Percentiles rank a stretch among this genome's conserved stretches.
These are phyloP conservation scores for Rhynchosporium agropyri DNA, from an alignment of 2,329 filamentous ascomycete species.

Conservation along the genomic window DNA sequence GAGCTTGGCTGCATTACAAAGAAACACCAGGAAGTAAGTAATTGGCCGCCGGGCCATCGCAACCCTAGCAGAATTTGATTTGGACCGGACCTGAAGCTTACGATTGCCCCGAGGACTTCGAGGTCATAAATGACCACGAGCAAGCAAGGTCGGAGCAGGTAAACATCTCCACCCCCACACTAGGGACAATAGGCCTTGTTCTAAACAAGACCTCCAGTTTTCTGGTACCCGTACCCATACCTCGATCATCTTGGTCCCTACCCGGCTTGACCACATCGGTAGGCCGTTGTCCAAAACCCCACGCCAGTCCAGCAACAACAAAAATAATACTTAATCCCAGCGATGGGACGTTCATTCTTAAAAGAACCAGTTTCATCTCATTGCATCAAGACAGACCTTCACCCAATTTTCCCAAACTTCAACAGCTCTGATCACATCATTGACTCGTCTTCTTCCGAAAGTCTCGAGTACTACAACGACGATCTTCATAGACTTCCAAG, in stretches of 20 bases:
- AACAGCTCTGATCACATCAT: conserved; percentile 9
- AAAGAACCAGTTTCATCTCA: conserved; percentile 8
- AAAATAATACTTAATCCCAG: conserved; percentile 32
- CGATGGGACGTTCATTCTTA: conserved; percentile 12
- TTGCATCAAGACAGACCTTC: conserved; percentile 10
- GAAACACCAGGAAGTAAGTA: not conserved
- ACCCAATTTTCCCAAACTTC: conserved; percentile 2
- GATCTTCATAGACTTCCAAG: conserved; percentile 13
- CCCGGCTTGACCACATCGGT: conserved; percentile 14
- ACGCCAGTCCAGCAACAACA: conserved; percentile 34
- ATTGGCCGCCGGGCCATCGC: conserved; percentile 29
- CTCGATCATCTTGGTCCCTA: not conserved
- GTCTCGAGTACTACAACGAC: conserved; percentile 1
- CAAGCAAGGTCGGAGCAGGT: conserved; percentile 4
- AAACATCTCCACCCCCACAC: conserved; percentile 29
- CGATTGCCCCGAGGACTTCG: conserved; percentile 31
- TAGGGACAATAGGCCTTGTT: conserved; percentile 21
- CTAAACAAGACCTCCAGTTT: conserved; percentile 6
- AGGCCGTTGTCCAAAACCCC: conserved; percentile 17
- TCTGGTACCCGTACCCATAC: conserved; percentile 6
- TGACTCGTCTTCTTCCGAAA: conserved; percentile 8
- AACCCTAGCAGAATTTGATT: conserved; percentile 7
- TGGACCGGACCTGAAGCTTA: conserved; percentile 26
- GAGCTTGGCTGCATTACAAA: conserved; percentile 15
- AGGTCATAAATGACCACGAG: conserved; percentile 25